Percentiles rank a stretch among this genome's conserved stretches.
Evolutionary conservation across 2,329 filamentous ascomycete species (phyloP).

Genomic region (Ustulina deusta): DNA sequence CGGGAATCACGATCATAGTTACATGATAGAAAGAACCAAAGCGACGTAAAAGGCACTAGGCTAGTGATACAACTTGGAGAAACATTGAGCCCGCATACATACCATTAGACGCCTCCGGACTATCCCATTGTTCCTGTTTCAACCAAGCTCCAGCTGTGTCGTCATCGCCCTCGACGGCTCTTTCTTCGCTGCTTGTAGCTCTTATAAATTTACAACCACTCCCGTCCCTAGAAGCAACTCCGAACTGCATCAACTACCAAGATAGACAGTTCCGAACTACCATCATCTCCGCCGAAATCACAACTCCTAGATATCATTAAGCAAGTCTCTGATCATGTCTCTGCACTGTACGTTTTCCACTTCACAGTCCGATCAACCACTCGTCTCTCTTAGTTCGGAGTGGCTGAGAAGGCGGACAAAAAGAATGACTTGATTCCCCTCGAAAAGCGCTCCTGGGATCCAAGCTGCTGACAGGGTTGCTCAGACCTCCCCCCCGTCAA

Average conservation of each 20-base stretch:
- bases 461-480: conserved; percentile 5
- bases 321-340: conserved; percentile 61
- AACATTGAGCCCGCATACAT: not conserved
- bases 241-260: conserved; percentile 29
- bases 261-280: conserved; percentile 10
- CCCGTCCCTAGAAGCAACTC: conserved; percentile 5
- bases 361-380: not conserved
- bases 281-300: not conserved
- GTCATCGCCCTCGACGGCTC: conserved; percentile 36
- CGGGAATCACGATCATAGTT: conserved; percentile 34
- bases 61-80: not conserved
- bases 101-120: conserved; percentile 19
- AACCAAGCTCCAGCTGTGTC: conserved; percentile 29
- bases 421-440: not conserved
- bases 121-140: conserved; percentile 40
- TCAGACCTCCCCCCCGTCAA: conserved; percentile 81
- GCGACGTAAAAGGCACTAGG: conserved; percentile 1
- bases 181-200: conserved; percentile 26
- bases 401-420: not conserved
- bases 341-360: conserved; percentile 64
- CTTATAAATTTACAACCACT: conserved; percentile 32
- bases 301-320: conserved; percentile 30
- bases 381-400: not conserved
- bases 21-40: conserved; percentile 28
- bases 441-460: not conserved